Percentiles rank a stretch among this genome's conserved stretches.
phyloP scores from a whole-genome alignment of 371 early-diverging fungal species.

The Mucor mucedo region DNA sequence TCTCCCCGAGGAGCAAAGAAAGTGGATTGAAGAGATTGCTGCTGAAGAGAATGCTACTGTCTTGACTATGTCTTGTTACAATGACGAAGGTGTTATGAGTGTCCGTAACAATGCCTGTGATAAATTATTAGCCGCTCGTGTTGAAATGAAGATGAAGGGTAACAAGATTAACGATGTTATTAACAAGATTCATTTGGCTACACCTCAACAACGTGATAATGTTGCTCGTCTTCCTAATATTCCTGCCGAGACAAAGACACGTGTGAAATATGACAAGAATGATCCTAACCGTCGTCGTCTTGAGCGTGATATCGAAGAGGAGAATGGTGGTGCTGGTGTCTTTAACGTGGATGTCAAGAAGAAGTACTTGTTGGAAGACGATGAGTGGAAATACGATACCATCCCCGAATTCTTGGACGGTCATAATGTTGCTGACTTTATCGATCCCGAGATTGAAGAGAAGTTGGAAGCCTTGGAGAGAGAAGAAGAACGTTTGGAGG shows the following conservation, averaged over 20 bases:
- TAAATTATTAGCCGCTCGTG: conserved; percentile 88
- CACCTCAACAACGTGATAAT: conserved; percentile 87
- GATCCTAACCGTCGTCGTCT: conserved; percentile 87
- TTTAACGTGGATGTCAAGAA: conserved; percentile 93
- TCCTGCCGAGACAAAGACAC: conserved; percentile 75
- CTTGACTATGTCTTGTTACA: conserved; percentile 86
- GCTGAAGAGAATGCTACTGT: conserved; percentile 76
- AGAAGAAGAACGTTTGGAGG: conserved; percentile 93
- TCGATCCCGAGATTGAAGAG: conserved; percentile 98
- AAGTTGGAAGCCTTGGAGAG: conserved; percentile 95
- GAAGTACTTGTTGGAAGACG: conserved; percentile 80
- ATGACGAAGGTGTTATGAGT: conserved; percentile 96
- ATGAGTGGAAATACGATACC: conserved; percentile 97
- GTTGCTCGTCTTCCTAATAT: conserved; percentile 84
- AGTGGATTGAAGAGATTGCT: conserved; percentile 76
- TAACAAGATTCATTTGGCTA: conserved; percentile 93
- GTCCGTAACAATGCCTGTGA: conserved; percentile 95
- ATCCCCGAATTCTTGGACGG: conserved; percentile 99
- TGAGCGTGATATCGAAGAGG: conserved; percentile 90
- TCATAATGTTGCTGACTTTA: conserved; percentile 99
- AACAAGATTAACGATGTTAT: conserved; percentile 91
- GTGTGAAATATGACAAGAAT: conserved; percentile 75
- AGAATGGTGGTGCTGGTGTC: conserved; percentile 96
- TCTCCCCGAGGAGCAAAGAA: conserved; percentile 75
- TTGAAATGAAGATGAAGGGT: conserved; percentile 94